Base-by-base conservation (phyloP, 2,329 filamentous ascomycete species). In the Mycocentrospora acerina region DNA sequence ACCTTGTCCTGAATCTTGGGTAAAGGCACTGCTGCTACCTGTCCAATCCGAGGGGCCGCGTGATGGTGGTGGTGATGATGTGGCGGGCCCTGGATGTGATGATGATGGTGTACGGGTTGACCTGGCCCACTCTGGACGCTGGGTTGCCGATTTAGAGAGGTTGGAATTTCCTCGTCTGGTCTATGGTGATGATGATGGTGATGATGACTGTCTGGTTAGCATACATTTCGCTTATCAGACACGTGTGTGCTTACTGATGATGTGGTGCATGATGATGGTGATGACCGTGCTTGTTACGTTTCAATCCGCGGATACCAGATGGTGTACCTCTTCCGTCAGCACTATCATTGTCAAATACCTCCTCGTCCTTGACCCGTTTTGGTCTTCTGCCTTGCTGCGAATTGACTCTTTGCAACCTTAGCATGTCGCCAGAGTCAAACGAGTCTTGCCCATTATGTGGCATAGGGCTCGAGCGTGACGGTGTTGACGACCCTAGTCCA, bases 331-430 rank as follows among this genome's bases (percentile, higher is more conserved):
- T 74, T 17, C 82, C 83, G 24, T 77, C 79, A 40, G 74, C 79
- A 40, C 81, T 81, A 41, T 93, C 88, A 44, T 82, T 65, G 29
- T 81, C 88, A 22, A 75, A 74, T 46, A 78, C 79, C 3, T 88
- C 85, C 29, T 93, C 89, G 36, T 95, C 87, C 59, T 89, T 88
- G 2, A 83, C 72, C 64, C 89, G 88, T 45, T 87, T 66, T 4
- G 53, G 45, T 28, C 62, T 68, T 33, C 61, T 55, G 14, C 61
- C 63, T 30, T 61, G 64, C 32, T 67, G 65, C 8, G 67, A 70
- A n/a, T 55, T 62, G 3, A 66, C 61, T 29, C 65, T 55, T 31
- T 60, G 57, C 26, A 66, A 49, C 11, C 60, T 48, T 29, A 58
- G 39, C 46, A 59, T 51, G 11, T 64, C 62, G 27, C 56, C 54